Evolutionary conservation across 2,329 filamentous ascomycete species (phyloP).

Genomic region (Penicillium griseofulvum): DNA sequence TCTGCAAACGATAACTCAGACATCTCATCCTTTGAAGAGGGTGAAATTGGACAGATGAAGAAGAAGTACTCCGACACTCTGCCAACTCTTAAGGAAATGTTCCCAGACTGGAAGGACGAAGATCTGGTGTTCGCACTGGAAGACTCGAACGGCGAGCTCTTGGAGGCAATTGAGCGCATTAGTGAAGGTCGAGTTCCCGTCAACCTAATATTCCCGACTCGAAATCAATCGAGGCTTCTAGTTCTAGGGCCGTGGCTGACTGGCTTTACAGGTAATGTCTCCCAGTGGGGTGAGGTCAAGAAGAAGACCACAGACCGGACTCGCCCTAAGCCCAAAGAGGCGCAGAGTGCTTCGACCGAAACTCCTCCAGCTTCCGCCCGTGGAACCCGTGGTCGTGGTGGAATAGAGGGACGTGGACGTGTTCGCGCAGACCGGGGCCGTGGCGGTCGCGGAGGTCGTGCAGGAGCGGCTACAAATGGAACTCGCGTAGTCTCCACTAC

Average conservation of each 20-base stretch:
- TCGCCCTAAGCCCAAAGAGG: slow-evolving; percentile 48
- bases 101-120: slow-evolving; percentile 91
- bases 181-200: slow-evolving; percentile 44
- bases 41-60: slow-evolving; percentile 88
- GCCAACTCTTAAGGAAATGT: slow-evolving; percentile 82
- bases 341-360: slow-evolving; percentile 35
- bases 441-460: slow-evolving; percentile 47
- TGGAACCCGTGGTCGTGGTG: slow-evolving; percentile 48
- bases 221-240: neutral
- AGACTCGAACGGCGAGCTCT: slow-evolving; percentile 59
- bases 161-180: slow-evolving; percentile 51
- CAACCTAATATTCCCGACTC: neutral
- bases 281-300: slow-evolving; percentile 54
- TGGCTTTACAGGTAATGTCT: slow-evolving; percentile 45
- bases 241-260: slow-evolving; percentile 13
- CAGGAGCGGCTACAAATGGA: slow-evolving; percentile 41
- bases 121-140: slow-evolving; percentile 90
- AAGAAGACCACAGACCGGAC: slow-evolving; percentile 50
- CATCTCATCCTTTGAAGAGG: slow-evolving; percentile 69
- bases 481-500: slow-evolving; percentile 32
- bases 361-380: slow-evolving; percentile 35
- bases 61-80: slow-evolving; percentile 81
- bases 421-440: slow-evolving; percentile 50
- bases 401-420: slow-evolving; percentile 47
- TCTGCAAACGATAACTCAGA: slow-evolving; percentile 70